Conservation (phyloP, 2,329 filamentous ascomycete species). For the Bertia moriformis region DNA sequence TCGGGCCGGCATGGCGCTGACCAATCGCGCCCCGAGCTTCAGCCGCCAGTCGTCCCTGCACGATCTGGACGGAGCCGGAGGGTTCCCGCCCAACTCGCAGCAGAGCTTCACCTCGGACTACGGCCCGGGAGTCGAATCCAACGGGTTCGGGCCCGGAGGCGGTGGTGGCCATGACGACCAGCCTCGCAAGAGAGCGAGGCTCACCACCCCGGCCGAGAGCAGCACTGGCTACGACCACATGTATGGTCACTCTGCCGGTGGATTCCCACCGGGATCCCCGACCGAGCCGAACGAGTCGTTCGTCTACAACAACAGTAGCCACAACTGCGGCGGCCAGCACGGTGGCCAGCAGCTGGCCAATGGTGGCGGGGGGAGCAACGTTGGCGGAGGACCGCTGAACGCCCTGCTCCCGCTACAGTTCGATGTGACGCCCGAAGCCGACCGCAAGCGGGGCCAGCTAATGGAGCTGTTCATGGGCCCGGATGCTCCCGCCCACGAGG, state of each 20-base stretch:
- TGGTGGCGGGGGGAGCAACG: slow-evolving; percentile 25
- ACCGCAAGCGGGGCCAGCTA: slow-evolving; percentile 67
- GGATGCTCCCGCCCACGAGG: slow-evolving; percentile 53
- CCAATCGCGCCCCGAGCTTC: slow-evolving; percentile 31
- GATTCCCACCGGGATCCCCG: slow-evolving; percentile 50
- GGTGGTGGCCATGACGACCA: slow-evolving; percentile 53
- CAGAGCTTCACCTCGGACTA: slow-evolving; percentile 69
- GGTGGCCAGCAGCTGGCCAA: slow-evolving; percentile 17
- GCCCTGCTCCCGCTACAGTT: slow-evolving; percentile 52
- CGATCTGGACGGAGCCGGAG: slow-evolving; percentile 51
- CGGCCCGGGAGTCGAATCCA: slow-evolving; percentile 53
- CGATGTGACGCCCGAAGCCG: slow-evolving; percentile 47
- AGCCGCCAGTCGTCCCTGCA: slow-evolving; percentile 60
- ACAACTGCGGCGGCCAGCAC: slow-evolving; percentile 22
- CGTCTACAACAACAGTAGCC: slow-evolving; percentile 49
- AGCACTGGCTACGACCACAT: too few relatives aligned
- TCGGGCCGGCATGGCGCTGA: too few relatives aligned
- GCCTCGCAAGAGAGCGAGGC: slow-evolving; percentile 63
- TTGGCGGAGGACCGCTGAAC: slow-evolving; percentile 35
- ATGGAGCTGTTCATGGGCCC: slow-evolving; percentile 73
- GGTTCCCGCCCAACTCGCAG: slow-evolving; percentile 63
- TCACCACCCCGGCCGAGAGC: slow-evolving; percentile 29
- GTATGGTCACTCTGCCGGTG: slow-evolving; percentile 33
- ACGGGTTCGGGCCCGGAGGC: too few relatives aligned
- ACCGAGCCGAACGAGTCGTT: slow-evolving; percentile 74